Evolutionary conservation across 1,139 yeast species (phyloP).

Genomic region (Hyphopichia wangnamkhiaoensis): DNA sequence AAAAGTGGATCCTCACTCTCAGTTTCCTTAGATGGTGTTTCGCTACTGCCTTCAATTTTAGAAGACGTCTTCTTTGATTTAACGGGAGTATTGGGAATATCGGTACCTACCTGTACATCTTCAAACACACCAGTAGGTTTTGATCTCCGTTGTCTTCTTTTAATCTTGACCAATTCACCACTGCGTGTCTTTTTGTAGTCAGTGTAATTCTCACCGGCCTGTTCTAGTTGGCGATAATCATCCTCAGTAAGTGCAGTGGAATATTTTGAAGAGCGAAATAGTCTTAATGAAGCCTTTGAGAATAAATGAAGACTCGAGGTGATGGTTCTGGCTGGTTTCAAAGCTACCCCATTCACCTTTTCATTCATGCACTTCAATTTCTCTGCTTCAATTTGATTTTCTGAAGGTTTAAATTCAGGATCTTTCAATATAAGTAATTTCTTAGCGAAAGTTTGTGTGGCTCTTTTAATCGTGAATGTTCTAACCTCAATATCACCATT

Average conservation of each 20-base stretch:
- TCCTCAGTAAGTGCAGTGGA: not conserved
- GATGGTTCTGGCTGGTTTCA: not conserved
- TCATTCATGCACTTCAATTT: conserved; percentile 22
- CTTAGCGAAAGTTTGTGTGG: conserved; percentile 33
- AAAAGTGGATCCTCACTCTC: conserved; percentile 7
- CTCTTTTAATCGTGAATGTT: conserved; percentile 25
- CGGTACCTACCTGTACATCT: not conserved
- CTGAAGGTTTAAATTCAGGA: conserved; percentile 28
- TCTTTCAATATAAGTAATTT: conserved; percentile 35
- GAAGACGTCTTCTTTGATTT: not conserved
- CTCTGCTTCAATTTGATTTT: conserved; percentile 26
- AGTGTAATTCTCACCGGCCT: not conserved
- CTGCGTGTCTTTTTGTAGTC: not conserved
- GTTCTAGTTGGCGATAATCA: not conserved
- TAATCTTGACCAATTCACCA: not conserved
- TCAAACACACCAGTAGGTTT: not conserved
- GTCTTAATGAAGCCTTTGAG: not conserved
- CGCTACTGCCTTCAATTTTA: conserved; percentile 3
- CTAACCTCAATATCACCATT: conserved; percentile 28
- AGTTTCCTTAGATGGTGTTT: not conserved
- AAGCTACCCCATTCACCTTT: not conserved
- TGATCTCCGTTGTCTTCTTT: not conserved
- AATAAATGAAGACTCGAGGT: not conserved
- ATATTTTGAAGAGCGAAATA: not conserved
- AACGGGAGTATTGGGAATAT: not conserved